Evolutionary conservation across 2,329 filamentous ascomycete genomes (phyloP).

Genomic region (Aspergillus glaucus): DNA sequence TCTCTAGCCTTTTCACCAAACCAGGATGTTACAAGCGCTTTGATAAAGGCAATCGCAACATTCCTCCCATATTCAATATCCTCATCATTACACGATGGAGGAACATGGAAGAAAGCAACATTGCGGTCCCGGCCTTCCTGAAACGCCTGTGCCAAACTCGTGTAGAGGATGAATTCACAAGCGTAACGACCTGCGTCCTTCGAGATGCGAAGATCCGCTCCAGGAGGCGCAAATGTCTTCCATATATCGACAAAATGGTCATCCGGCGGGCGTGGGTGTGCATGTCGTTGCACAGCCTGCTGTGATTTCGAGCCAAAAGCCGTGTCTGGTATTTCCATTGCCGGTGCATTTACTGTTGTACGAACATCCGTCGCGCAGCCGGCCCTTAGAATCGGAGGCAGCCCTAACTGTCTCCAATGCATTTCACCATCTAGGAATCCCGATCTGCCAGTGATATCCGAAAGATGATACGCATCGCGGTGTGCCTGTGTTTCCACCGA

Average conservation of each 20-base stretch:
- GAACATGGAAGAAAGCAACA: conserved; percentile 68
- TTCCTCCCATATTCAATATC: conserved; percentile 35
- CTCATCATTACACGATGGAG: conserved; percentile 50
- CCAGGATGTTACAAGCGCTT: conserved; percentile 38
- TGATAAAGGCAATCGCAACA: conserved; percentile 39
- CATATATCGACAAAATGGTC: conserved; percentile 29
- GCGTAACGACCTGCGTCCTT: conserved; percentile 66
- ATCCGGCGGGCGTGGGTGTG: conserved; percentile 26
- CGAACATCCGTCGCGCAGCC: conserved; percentile 23
- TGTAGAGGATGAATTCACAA: conserved; percentile 74
- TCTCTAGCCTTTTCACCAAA: conserved; percentile 17
- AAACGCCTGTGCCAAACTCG: conserved; percentile 49
- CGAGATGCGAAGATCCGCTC: conserved; percentile 50
- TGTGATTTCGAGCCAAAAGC: not conserved
- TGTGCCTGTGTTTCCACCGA: conserved; percentile 65
- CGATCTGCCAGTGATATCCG: conserved; percentile 58
- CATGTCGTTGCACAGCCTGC: not conserved
- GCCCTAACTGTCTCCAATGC: conserved; percentile 46
- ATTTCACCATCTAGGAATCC: conserved; percentile 43
- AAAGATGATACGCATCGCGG: conserved; percentile 63
- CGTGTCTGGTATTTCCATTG: conserved; percentile 1
- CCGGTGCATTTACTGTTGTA: conserved; percentile 4
- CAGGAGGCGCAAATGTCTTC: conserved; percentile 25
- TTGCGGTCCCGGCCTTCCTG: conserved; percentile 28
- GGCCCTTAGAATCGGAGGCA: conserved; percentile 49